Base-by-base conservation (phyloP, 495 filamentous ascomycete species). In the Talaromyces adpressus region DNA sequence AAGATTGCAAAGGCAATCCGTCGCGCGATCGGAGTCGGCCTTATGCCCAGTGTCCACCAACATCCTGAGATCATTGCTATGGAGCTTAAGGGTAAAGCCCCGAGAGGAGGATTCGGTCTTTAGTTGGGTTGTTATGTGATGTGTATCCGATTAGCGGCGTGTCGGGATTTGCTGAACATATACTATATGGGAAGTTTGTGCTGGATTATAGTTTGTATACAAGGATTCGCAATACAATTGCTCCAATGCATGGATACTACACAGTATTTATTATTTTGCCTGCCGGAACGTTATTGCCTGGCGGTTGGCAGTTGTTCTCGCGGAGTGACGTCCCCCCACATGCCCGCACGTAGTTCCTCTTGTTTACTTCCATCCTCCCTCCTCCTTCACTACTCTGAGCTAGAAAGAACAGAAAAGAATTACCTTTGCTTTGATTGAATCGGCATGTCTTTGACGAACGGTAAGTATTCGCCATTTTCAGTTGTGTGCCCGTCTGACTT, bases 1-100 rank as follows among this genome's bases (percentile, higher is more conserved):
- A 89, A 89, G 73, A 87, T 98, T 71, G 89, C 93, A 29, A 97
- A 94, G 79, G 92, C 94, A 25, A 89, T 98, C 59, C 80, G 95
- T 66, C 82, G 94, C 67, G 87, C 91, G 39, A 87, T 97, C 68
- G 94, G 92, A 5, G 78, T 97, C 64, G 94, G 94, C 3, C 79
- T 98, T 49, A 90, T 98, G 86, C 95, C 94, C 9, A 92, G 88
- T 74, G 89, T 95, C 61, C 92, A 98, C 80, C 75, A 80, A 64
- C 95, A 98, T 76, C 94, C 94, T n/a, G 91, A 97, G 74, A 79
- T 97, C 29, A 71, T 98, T 69, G 79, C 79, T 12, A 64, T 66
- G 16, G 77, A 81, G 60, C 66, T 71, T 18, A 73, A 65, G 63
- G 45, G 64, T 7, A 73, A 66, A 58, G 27, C 45, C 20, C 16